Conservation (phyloP, 2,329 filamentous ascomycete genomes). For the Trichophyton equinum region DNA sequence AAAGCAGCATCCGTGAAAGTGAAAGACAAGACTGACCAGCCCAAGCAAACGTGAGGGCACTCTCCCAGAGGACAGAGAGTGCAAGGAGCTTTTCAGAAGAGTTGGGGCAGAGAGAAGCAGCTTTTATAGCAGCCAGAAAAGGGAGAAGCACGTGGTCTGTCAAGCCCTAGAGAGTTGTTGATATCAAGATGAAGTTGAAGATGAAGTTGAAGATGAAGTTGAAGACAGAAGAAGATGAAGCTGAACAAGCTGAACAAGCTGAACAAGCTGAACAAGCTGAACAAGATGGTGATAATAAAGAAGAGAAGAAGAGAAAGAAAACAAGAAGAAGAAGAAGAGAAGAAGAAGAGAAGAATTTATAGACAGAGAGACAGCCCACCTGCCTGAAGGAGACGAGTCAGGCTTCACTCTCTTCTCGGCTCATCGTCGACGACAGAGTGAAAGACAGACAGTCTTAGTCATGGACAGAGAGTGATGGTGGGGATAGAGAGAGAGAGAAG, state of each 20-base stretch:
- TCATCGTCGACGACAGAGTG: background rate
- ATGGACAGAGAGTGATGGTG: background rate
- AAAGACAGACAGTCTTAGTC: background rate
- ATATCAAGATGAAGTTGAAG: background rate
- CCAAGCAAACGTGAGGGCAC: background rate
- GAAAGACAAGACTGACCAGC: background rate
- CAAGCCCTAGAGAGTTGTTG: background rate
- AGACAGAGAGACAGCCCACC: constrained; percentile 4
- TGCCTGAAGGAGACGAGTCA: background rate
- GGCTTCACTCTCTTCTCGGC: background rate
- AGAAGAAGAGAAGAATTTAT: constrained; percentile 6
- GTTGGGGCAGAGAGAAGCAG: background rate
- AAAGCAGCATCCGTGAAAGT: background rate
- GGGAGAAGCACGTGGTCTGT: background rate
- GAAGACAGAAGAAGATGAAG: background rate
- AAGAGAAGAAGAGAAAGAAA: background rate
- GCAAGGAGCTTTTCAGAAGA: background rate
- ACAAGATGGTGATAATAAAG: background rate
- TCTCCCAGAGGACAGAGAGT: background rate
- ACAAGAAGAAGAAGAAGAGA: background rate
- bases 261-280: background rate
- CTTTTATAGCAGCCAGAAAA: background rate
- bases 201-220: background rate
- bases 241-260: background rate
- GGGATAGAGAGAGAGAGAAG: too few species aligned